These are phyloP conservation scores for Ustilago crameri DNA, from an alignment of 1,284 basidiomycete species.

Conservation along the genomic window DNA sequence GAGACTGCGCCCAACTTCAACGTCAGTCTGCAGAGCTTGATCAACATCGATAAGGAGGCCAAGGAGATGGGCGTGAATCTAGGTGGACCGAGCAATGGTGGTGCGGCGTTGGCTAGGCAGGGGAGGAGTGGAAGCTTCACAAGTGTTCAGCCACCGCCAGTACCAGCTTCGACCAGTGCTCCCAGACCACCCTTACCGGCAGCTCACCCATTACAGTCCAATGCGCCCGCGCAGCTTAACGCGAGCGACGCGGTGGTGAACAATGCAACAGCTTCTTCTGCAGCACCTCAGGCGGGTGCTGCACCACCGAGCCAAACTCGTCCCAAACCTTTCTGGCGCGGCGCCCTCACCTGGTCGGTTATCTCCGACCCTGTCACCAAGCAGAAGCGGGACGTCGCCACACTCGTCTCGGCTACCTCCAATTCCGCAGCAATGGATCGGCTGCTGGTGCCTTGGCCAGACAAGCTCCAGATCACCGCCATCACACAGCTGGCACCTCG, in stretches of 20 bases:
- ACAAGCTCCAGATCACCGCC: slow-evolving; percentile 49
- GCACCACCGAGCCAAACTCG: slow-evolving; percentile 16
- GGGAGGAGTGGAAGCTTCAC: slow-evolving; percentile 32
- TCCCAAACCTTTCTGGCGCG: slow-evolving; percentile 56
- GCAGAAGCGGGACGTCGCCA: slow-evolving; percentile 45
- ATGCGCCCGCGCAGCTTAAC: not conserved
- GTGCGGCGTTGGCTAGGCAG: slow-evolving; percentile 7
- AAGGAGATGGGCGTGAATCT: slow-evolving; percentile 53
- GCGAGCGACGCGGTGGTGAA: not conserved
- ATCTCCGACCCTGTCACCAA: slow-evolving; percentile 40
- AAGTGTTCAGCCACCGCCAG: slow-evolving; percentile 2
- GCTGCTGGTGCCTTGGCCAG: slow-evolving; percentile 46
- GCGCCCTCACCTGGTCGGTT: slow-evolving; percentile 55
- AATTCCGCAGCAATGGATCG: slow-evolving; percentile 28
- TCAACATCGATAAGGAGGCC: slow-evolving; percentile 61
- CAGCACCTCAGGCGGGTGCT: not conserved
- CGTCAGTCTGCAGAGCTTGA: slow-evolving; percentile 49
- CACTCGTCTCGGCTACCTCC: slow-evolving; percentile 52
- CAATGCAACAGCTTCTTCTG: not conserved
- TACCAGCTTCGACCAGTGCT: slow-evolving; percentile 2
- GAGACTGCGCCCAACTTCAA: slow-evolving; percentile 52
- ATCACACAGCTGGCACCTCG: slow-evolving; percentile 45
- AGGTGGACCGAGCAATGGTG: slow-evolving; percentile 46
- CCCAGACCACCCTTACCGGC: not conserved
- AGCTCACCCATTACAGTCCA: slow-evolving; percentile 1